Base-by-base conservation (phyloP, 2,329 filamentous ascomycete genomes). In the Simplicillium sp. region DNA sequence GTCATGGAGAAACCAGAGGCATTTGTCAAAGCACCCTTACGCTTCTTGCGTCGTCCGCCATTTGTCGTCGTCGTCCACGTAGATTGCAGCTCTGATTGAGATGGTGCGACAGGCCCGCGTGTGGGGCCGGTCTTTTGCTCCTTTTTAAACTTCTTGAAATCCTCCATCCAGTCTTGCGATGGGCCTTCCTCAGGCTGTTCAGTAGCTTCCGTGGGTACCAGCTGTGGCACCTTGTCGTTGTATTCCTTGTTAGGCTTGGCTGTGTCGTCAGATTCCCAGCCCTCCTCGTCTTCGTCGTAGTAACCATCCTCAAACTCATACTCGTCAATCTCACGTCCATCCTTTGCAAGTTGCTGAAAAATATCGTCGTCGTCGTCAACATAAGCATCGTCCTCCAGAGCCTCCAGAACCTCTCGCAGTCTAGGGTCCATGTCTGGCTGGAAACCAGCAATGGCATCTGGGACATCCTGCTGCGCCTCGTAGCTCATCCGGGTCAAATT, bases 351-450 rank as follows among this genome's bases (percentile, higher is more conserved):
- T 49, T 82, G 64, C 35, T 76, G 77, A 60, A 98, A 97, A 39
- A 97, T 65, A 41, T 92, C 85, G n/a, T 92, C 86, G 29, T 90
- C 78, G 7, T 85, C 74, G 37, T 85, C 90, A 2, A 98, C 89
- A 56, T 87, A 98, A 3, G 84, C 90, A 17, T 98, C 92, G 54
- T 98, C 92, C 37, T 98, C 92, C 25, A 98, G 67, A 11, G 92
- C 92, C 62, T 96, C 89, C 17, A 98, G 66, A 5, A 89, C 88
- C 60, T 98, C 92, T 36, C 92, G 77, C 50, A 98, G 60, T 32
- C 90, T 75, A 2, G 89, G 89, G 55, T 98, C 94, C 92, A 98
- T 97, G 56, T 97, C 89, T 7, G 94, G 92, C 62, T 98, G 84
- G 60, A 98, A 95, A 0, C 92, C 92, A 3, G 85, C 83, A 54